phyloP scores from a whole-genome alignment of 192 early-diverging fungal species.

The Rhizoclosmatium sp. region DNA sequence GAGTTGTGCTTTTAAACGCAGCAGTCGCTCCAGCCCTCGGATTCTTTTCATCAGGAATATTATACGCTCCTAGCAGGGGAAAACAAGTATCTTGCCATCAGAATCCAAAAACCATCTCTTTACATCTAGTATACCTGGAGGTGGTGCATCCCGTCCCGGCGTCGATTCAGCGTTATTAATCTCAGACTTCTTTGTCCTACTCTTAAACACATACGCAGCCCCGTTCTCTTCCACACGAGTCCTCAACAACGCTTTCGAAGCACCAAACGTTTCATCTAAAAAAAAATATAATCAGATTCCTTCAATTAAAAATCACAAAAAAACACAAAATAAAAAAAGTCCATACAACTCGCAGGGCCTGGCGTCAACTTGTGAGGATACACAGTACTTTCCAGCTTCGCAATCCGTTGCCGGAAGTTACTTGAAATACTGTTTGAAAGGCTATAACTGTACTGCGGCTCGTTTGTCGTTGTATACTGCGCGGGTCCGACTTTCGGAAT shows the following conservation, averaged over 20 bases:
- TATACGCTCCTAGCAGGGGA: constrained; percentile 34
- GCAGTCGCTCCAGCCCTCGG: constrained; percentile 49
- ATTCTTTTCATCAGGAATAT: constrained; percentile 38
- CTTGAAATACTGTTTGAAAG: constrained; percentile 46
- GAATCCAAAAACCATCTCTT: no score
- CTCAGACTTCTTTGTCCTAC: constrained; percentile 44
- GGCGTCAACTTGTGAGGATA: constrained; percentile 16
- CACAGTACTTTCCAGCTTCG: constrained; percentile 14
- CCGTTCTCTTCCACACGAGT: constrained; percentile 31
- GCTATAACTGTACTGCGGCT: constrained; percentile 42
- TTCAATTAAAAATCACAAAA: constrained; percentile 14
- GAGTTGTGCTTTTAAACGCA: constrained; percentile 44
- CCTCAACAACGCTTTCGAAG: constrained; percentile 17
- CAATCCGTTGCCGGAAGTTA: constrained; percentile 45
- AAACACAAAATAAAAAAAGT: background rate
- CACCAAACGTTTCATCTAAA: constrained; percentile 39
- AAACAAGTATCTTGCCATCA: no score
- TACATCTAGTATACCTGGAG: constrained; percentile 39
- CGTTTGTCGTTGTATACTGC: constrained; percentile 46
- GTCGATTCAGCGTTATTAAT: constrained; percentile 45
- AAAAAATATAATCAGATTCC: background rate
- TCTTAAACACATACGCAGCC: constrained; percentile 49
- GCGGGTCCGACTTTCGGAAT: constrained; percentile 34
- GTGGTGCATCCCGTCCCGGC: constrained; percentile 49
- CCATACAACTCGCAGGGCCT: constrained; percentile 25